Conservation (phyloP, 2,329 filamentous ascomycete genomes). For the Penicillium crustosum region DNA sequence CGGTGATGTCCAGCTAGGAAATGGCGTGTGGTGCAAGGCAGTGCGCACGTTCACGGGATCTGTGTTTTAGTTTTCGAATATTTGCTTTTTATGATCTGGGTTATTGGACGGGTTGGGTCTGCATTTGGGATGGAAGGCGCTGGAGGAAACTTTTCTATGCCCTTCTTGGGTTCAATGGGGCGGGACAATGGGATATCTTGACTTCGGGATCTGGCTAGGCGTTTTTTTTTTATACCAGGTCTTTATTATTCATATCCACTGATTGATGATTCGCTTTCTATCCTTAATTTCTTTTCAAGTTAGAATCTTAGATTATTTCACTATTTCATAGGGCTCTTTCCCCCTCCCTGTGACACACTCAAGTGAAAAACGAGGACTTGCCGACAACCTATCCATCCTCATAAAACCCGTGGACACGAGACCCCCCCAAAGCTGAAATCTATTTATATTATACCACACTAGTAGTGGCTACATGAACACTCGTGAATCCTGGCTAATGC, state of each 20-base stretch:
- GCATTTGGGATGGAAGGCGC: not conserved
- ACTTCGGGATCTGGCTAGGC: not conserved
- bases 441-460: not conserved
- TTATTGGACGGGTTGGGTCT: not conserved
- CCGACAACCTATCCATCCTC: not conserved
- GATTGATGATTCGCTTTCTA: not conserved
- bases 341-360: not conserved
- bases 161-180: not conserved
- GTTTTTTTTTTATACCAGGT: constrained; percentile 5
- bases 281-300: not conserved
- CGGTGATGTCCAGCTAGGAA: constrained; percentile 31
- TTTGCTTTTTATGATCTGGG: constrained; percentile 7
- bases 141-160: not conserved
- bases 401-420: not conserved
- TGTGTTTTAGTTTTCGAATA: constrained; percentile 31
- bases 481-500: not conserved
- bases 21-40: constrained; percentile 43
- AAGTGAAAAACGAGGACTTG: not conserved
- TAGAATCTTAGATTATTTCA: not conserved
- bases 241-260: constrained; percentile 3
- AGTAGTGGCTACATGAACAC: not conserved
- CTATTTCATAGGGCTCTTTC: not conserved
- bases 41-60: constrained; percentile 37
- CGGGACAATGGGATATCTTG: not conserved
- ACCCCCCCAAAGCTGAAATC: not conserved